Percentiles rank a stretch among this genome's conserved stretches.
phyloP scores from a whole-genome alignment of 2,329 filamentous ascomycete species.

The Penicillium capsulatum region DNA sequence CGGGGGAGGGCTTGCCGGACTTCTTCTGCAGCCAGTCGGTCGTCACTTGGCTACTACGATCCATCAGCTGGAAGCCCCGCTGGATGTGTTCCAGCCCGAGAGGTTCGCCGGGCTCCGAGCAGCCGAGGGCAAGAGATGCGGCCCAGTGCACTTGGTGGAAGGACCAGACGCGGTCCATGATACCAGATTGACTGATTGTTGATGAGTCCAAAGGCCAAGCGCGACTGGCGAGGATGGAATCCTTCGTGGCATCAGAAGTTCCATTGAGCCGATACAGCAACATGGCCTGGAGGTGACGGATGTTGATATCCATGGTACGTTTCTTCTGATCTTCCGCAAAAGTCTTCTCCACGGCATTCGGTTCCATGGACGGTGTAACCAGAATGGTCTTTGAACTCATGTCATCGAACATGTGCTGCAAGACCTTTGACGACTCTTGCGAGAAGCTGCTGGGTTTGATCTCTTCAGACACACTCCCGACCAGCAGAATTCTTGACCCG shows the following conservation, averaged over 20 bases:
- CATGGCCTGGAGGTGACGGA: slow-evolving; percentile 63
- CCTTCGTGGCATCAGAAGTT: slow-evolving; percentile 29
- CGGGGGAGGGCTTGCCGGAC: slow-evolving; percentile 28
- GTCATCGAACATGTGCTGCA: slow-evolving; percentile 46
- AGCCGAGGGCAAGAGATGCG: slow-evolving; percentile 51
- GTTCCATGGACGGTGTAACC: slow-evolving; percentile 48
- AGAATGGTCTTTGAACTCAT: slow-evolving; percentile 52
- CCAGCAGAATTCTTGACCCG: slow-evolving; percentile 67
- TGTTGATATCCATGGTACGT: slow-evolving; percentile 55
- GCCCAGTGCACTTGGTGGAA: slow-evolving; percentile 60
- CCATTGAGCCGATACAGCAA: slow-evolving; percentile 43
- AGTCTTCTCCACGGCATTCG: slow-evolving; percentile 35
- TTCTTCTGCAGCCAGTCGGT: slow-evolving; percentile 37
- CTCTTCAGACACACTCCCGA: slow-evolving; percentile 68
- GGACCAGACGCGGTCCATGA: slow-evolving; percentile 54
- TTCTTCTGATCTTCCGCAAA: slow-evolving; percentile 49
- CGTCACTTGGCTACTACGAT: slow-evolving; percentile 40
- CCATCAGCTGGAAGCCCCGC: slow-evolving; percentile 36
- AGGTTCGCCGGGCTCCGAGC: slow-evolving; percentile 40
- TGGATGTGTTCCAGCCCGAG: slow-evolving; percentile 39
- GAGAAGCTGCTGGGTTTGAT: slow-evolving; percentile 40
- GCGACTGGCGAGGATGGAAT: slow-evolving; percentile 29
- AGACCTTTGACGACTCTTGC: slow-evolving; percentile 42
- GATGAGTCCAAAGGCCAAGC: slow-evolving; percentile 30
- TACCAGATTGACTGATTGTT: slow-evolving; percentile 34